phyloP scores from a whole-genome alignment of 2,329 filamentous ascomycete species.

The Lachnellula hyalina region DNA sequence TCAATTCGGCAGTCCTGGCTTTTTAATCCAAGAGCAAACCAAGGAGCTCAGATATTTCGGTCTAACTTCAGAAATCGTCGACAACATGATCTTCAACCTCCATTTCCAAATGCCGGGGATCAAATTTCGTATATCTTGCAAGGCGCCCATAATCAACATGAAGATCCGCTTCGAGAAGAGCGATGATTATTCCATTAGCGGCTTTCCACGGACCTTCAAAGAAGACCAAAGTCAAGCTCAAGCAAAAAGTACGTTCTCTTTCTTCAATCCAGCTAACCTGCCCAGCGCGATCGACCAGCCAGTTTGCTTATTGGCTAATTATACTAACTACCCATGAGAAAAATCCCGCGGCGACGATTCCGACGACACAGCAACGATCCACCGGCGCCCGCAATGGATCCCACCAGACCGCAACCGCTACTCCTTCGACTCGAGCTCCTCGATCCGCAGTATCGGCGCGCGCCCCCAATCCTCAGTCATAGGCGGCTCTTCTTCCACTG shows the following conservation, averaged over 20 bases:
- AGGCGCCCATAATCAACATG: neutral
- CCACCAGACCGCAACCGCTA: neutral
- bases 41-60: neutral
- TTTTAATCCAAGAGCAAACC: neutral
- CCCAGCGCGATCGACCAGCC: no score
- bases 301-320: neutral
- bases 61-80: neutral
- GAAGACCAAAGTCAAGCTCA: neutral
- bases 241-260: neutral
- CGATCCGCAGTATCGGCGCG: neutral
- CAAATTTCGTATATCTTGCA: neutral
- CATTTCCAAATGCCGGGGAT: neutral
- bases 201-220: neutral
- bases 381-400: neutral
- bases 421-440: neutral
- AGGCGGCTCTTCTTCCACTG: neutral
- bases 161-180: neutral
- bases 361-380: neutral
- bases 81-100: neutral
- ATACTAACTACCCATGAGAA: neutral
- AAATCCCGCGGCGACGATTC: neutral
- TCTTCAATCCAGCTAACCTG: no score
- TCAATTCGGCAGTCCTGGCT: neutral
- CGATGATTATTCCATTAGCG: neutral
- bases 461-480: neutral